phyloP scores from a whole-genome alignment of 108 stramenopile genomes.

The Bacterosira constricta region DNA sequence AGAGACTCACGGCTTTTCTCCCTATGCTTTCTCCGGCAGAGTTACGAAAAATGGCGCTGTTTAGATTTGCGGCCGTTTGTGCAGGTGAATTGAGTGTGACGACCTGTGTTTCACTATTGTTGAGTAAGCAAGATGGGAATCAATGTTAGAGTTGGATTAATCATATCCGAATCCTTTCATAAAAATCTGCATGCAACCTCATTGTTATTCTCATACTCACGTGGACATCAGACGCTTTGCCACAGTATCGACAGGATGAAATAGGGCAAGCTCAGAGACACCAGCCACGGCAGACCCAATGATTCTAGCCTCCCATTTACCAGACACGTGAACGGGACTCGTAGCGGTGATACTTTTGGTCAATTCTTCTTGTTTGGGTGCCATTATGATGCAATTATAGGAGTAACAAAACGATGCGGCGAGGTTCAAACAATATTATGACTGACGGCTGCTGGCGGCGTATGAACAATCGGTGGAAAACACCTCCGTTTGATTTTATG shows the following conservation, averaged over 20 bases:
- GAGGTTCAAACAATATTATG: too few relatives aligned
- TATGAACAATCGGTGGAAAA: too few relatives aligned
- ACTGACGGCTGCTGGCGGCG: too few relatives aligned
- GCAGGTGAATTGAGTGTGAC: slow-evolving; percentile 37
- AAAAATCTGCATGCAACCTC: too few relatives aligned
- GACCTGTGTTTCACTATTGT: slow-evolving; percentile 52
- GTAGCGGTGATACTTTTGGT: slow-evolving; percentile 12
- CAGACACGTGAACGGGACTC: slow-evolving; percentile 39
- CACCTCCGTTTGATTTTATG: too few relatives aligned
- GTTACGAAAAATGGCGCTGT: slow-evolving; percentile 60
- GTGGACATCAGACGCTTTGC: slow-evolving; percentile 59
- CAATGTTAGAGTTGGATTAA: too few relatives aligned
- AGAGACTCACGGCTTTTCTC: slow-evolving; percentile 61
- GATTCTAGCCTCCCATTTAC: slow-evolving; percentile 42
- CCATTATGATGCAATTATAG: background rate
- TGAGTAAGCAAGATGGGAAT: slow-evolving; percentile 43
- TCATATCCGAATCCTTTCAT: too few relatives aligned
- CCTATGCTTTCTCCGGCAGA: slow-evolving; percentile 41
- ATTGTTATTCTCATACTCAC: background rate
- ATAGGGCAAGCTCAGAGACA: slow-evolving; percentile 56
- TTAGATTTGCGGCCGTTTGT: slow-evolving; percentile 53
- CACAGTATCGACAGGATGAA: slow-evolving; percentile 72
- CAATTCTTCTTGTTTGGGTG: background rate
- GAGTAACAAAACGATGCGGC: too few relatives aligned
- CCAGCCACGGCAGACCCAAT: slow-evolving; percentile 62